Base-by-base conservation (phyloP, 768 basidiomycete genomes). In the Neoboletus magnificus region DNA sequence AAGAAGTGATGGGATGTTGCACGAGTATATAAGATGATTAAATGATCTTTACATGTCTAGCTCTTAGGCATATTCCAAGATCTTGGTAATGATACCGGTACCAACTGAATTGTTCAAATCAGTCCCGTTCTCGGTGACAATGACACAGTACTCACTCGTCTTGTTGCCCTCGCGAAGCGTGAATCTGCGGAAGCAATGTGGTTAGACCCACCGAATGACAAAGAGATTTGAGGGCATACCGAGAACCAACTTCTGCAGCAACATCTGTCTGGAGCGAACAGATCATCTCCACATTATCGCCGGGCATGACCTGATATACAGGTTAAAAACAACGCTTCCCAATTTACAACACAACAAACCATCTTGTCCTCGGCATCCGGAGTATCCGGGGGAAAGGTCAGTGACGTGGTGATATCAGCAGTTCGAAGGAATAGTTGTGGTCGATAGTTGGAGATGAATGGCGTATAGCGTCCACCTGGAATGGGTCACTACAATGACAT, bases 401-500 rank as follows among this genome's bases (percentile, higher is more conserved):
- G 74, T 12, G 80, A 73, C 45, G 87, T 87, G 22, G 95, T 97
- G 60, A 98, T 85, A 68, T 99, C 94, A 55, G 94, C 90, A 16
- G 97, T 98, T 54, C 95, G 92, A 66, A 96, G 78, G 82, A 93
- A 99, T 59, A 98, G 82, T 71, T 98, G 96, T 15, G 96, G 96
- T 39, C 89, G 84, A 78, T 98, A 96, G 77, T 95, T 89, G 68
- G 82, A 77, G 85, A 93, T 87, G 83, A 99, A 98, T 44, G 91
- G 91, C 44, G 86, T 91, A 73, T 87, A 88, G 54, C 91, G 91
- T 56, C 91, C 91, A 67, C 90, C 73, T 73, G 47, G 33, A 45
- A 48, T 13, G 11, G 23, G 48, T 64, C 46, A 56, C 13, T n/a
- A 45, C 7, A 43, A 22, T 51, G 66, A 60, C 75, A 91, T 79